Conservation (phyloP, 805 yeast species). For the Starmerella sp. region DNA sequence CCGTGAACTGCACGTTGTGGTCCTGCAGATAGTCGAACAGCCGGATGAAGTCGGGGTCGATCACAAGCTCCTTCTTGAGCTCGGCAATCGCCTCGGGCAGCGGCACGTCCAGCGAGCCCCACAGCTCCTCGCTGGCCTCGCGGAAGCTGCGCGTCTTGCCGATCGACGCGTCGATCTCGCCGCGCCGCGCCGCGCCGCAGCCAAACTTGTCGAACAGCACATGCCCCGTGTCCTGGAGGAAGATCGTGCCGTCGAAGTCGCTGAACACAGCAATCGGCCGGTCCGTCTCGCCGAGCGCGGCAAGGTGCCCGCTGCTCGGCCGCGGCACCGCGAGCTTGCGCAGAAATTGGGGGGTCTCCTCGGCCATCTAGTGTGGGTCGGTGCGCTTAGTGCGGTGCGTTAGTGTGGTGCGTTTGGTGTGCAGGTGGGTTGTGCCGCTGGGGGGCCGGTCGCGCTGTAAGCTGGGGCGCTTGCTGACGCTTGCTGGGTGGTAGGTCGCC, state of each 20-base stretch:
- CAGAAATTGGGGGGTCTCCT: conserved; percentile 17
- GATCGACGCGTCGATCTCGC: conserved; percentile 31
- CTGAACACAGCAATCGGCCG: conserved; percentile 25
- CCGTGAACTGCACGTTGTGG: conserved; percentile 34
- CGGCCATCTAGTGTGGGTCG: not conserved
- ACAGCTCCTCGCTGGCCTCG: conserved; percentile 35
- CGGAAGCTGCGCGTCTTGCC: conserved; percentile 32
- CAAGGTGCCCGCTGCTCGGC: conserved; percentile 24
- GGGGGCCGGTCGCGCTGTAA: too few species aligned
- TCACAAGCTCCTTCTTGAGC: conserved; percentile 29
- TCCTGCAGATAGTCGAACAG: conserved; percentile 32
- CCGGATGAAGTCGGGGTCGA: conserved; percentile 33
- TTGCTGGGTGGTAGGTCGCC: not conserved
- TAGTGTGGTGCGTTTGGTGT: too few species aligned
- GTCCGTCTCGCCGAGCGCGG: conserved; percentile 23
- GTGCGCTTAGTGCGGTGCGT: too few species aligned
- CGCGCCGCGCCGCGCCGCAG: conserved; percentile 32
- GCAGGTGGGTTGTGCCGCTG: too few species aligned
- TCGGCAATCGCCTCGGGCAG: conserved; percentile 31
- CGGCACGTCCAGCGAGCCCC: conserved; percentile 35
- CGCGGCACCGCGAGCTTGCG: conserved; percentile 22
- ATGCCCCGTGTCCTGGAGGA: conserved; percentile 38
- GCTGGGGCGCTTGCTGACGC: not conserved
- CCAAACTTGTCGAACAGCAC: conserved; percentile 36
- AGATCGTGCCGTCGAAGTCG: conserved; percentile 38